These are phyloP conservation scores for Tetracladium setigerum DNA, from an alignment of 495 filamentous ascomycete species.

Conservation along the genomic window DNA sequence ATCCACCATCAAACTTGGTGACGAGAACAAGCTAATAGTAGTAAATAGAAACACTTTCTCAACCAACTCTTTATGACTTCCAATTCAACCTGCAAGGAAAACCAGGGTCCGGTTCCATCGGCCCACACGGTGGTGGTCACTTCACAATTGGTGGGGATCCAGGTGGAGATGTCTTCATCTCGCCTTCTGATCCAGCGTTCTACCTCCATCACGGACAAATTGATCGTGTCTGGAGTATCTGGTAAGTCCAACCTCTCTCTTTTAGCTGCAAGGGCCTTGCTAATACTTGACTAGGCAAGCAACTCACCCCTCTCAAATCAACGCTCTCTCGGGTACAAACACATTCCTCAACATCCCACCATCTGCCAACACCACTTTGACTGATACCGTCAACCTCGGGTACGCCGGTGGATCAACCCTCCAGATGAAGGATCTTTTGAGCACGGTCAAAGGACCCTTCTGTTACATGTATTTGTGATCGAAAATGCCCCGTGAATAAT, in stretches of 20 bases:
- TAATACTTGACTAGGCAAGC: constrained; percentile 43
- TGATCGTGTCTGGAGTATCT: constrained; percentile 63
- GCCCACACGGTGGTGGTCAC: constrained; percentile 13
- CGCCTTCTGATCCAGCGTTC: constrained; percentile 59
- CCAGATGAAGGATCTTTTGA: constrained; percentile 39
- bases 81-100: constrained; percentile 6
- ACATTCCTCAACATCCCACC: constrained; percentile 47
- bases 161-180: constrained; percentile 42
- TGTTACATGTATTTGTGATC: constrained; percentile 46
- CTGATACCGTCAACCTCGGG: constrained; percentile 4
- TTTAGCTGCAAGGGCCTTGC: neutral
- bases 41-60: constrained; percentile 9
- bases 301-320: constrained; percentile 39
- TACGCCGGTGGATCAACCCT: constrained; percentile 5
- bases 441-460: constrained; percentile 44
- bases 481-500: neutral
- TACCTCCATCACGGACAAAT: constrained; percentile 65
- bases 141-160: constrained; percentile 32
- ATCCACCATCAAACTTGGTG: constrained; percentile 34
- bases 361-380: constrained; percentile 26
- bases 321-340: constrained; percentile 42
- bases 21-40: constrained; percentile 42
- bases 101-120: constrained; percentile 4
- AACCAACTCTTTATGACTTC: constrained; percentile 4
- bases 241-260: constrained; percentile 36